Evolutionary conservation across 1,284 basidiomycete genomes (phyloP).

Genomic region (Macrocystidia cucumis): DNA sequence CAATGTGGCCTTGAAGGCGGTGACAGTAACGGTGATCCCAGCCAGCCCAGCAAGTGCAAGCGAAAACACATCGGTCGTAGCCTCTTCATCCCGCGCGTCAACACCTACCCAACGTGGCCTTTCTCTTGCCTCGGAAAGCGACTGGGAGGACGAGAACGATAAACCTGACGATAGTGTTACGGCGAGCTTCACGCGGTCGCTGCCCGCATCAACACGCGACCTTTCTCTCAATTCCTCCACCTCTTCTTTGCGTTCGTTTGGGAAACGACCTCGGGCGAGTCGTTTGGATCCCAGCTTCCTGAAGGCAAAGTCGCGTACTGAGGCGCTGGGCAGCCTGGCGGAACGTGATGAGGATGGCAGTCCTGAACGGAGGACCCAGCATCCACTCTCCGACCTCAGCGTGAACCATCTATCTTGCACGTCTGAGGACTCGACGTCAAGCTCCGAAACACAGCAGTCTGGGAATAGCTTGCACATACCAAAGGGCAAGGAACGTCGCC

Average conservation of each 20-base stretch:
- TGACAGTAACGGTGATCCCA: slow-evolving; percentile 33
- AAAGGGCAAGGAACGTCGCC: slow-evolving; percentile 23
- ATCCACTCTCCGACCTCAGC: slow-evolving; percentile 55
- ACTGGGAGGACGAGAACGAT: slow-evolving; percentile 85
- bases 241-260: slow-evolving; percentile 18
- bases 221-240: slow-evolving; percentile 19
- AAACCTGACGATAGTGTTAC: slow-evolving; percentile 68
- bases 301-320: slow-evolving; percentile 40
- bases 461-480: slow-evolving; percentile 22
- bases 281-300: slow-evolving; percentile 65
- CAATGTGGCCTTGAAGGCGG: slow-evolving; percentile 13
- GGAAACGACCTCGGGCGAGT: slow-evolving; percentile 46
- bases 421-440: slow-evolving; percentile 19
- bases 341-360: slow-evolving; percentile 59
- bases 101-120: slow-evolving; percentile 20
- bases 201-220: slow-evolving; percentile 25
- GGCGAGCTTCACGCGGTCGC: slow-evolving; percentile 36
- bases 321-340: slow-evolving; percentile 53
- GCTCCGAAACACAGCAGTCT: slow-evolving; percentile 1
- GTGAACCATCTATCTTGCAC: slow-evolving; percentile 41
- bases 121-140: slow-evolving; percentile 62
- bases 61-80: slow-evolving; percentile 8
- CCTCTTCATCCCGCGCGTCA: slow-evolving; percentile 18
- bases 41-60: slow-evolving; percentile 29
- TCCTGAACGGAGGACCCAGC: slow-evolving; percentile 22